Evolutionary conservation across 495 filamentous ascomycete species (phyloP).

Genomic region (Penicillium malachiteum): DNA sequence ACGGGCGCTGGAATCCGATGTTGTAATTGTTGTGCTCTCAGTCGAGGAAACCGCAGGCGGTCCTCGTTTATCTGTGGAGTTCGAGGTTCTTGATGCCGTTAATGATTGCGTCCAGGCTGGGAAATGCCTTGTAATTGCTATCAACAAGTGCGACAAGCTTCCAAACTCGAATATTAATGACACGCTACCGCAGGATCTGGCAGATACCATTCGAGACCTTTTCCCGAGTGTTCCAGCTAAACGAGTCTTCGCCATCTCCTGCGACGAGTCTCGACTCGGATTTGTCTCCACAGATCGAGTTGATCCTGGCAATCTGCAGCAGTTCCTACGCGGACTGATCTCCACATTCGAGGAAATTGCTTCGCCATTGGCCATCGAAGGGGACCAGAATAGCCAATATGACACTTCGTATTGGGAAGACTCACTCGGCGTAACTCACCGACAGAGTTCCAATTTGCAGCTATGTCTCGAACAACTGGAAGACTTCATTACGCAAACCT

Average conservation of each 20-base stretch:
- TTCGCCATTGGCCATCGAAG: slow-evolving; percentile 44
- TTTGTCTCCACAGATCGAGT: neutral
- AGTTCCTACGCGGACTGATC: slow-evolving; percentile 65
- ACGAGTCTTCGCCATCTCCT: slow-evolving; percentile 68
- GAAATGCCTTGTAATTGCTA: slow-evolving; percentile 63
- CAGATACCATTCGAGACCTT: slow-evolving; percentile 22
- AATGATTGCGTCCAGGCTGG: slow-evolving; percentile 53
- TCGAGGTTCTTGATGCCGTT: slow-evolving; percentile 58
- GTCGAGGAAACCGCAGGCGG: slow-evolving; percentile 49
- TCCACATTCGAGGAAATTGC: slow-evolving; percentile 73
- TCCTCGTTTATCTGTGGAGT: slow-evolving; percentile 47
- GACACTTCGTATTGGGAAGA: slow-evolving; percentile 69
- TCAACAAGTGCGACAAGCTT: slow-evolving; percentile 81
- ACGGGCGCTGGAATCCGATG: slow-evolving; percentile 78
- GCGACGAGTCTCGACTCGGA: slow-evolving; percentile 43
- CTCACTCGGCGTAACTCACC: slow-evolving; percentile 84
- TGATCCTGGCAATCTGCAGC: slow-evolving; percentile 67
- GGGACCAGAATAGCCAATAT: slow-evolving; percentile 36
- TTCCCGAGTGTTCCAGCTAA: slow-evolving; percentile 38
- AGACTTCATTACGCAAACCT: slow-evolving; percentile 57
- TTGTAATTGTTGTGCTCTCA: slow-evolving; percentile 78
- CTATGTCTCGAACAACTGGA: slow-evolving; percentile 68
- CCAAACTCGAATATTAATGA: slow-evolving; percentile 9
- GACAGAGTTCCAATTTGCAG: slow-evolving; percentile 78
- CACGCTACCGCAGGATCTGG: slow-evolving; percentile 17